Conservation (phyloP, 179 eudicot species). For the Nepenthes alata region DNA sequence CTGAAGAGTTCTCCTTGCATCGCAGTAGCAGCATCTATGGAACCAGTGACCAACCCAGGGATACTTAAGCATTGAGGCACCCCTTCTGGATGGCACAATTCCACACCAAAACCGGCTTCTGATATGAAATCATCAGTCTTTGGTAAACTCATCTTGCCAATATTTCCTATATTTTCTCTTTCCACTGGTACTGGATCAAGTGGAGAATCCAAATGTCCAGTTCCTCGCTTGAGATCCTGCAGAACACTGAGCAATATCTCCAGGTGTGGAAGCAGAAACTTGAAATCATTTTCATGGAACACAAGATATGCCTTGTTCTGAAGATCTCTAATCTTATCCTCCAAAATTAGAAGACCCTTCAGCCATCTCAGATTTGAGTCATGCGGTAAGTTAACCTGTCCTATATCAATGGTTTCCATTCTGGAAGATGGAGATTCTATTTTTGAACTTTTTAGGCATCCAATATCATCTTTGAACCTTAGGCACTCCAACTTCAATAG, state of each 20-base stretch:
- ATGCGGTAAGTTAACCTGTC: conserved; percentile 15
- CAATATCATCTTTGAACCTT: conserved; percentile 58
- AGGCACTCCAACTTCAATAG: conserved; percentile 60
- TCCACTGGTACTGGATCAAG: conserved; percentile 16
- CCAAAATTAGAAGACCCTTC: conserved; percentile 40
- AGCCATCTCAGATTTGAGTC: conserved; percentile 27
- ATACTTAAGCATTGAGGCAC: conserved; percentile 44
- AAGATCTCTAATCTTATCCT: conserved; percentile 55
- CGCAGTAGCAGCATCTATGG: conserved; percentile 36
- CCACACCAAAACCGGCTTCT: conserved; percentile 57
- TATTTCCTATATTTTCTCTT: conserved; percentile 12
- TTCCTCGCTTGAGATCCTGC: conserved; percentile 45
- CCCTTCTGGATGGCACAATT: conserved; percentile 66
- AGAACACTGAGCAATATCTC: conserved; percentile 42
- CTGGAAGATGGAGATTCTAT: conserved; percentile 23
- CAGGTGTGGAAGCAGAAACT: conserved; percentile 49
- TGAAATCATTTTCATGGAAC: conserved; percentile 38
- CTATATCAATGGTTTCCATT: conserved; percentile 13
- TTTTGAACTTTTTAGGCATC: conserved; percentile 37
- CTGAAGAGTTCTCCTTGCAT: conserved; percentile 62
- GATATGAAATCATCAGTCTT: conserved; percentile 20
- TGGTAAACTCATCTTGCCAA: conserved; percentile 13
- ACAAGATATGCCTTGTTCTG: conserved; percentile 49
- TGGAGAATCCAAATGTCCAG: conserved; percentile 18
- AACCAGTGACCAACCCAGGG: conserved; percentile 38